Base-by-base conservation (phyloP, 2,329 filamentous ascomycete species). In the Cordyceps farinosa region DNA sequence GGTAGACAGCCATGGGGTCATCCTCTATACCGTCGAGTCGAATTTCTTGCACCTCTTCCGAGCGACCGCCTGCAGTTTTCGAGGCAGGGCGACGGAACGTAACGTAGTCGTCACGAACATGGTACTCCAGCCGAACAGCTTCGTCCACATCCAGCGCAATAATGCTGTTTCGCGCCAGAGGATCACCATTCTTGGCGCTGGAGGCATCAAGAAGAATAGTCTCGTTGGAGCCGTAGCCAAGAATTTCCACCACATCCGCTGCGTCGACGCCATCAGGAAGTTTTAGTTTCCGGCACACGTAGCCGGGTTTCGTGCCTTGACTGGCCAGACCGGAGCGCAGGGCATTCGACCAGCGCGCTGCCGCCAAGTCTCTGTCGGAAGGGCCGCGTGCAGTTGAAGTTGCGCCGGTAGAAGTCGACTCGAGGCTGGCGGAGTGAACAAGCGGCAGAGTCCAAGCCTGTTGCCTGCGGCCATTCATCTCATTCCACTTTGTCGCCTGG, bases 131-230 rank as follows among this genome's bases (percentile, higher is more conserved):
- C 7, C 80, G 82, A 65, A 83, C 67, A 0, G 86, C 82, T 40
- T 84, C 75, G 17, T 81, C 79, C 1, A 89, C 81, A 10, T 87
- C 81, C 0, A 92, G 76, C 0, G 87, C 90, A 59, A 96, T 82
- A 67, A 96, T 91, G 71, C 89, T 93, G 71, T 86, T 90, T 53
- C 86, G 79, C 44, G 78, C 78, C 64, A 77, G 71, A 15, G 73
- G 77, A 53, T 76, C 74, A 13, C 74, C 73, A 51, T 74, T 81
- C 72, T 73, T 73, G 8, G 80, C 82, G 67, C 83, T 88, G 2
- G 84, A 83, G 13, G 84, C 87, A 68, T 87, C 87, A 22, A 87
- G 75, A 57, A 89, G 72, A 66, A 89, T 80, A 66, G 81, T 75
- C 55, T 87, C 80, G 44, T 66, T 74, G 45, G 66, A 72, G 27